A percentile compares a stretch with the other conserved stretches of the same genome.
Conservation (phyloP, 352 stramenopile genomes). For the Phytopythium litorale region DNA sequence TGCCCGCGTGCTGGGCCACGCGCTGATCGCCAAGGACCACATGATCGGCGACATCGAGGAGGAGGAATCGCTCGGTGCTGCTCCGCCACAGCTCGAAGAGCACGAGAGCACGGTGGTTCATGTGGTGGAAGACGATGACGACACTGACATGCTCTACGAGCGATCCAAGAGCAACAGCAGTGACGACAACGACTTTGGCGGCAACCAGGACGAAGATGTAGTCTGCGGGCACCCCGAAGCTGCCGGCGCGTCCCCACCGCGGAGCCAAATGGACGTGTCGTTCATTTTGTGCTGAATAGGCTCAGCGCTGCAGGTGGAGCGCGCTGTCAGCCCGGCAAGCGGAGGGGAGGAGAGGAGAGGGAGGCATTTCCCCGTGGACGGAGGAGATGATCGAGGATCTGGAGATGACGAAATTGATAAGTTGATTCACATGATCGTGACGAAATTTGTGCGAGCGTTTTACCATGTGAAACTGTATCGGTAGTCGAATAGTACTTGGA, state of each 20-base stretch:
- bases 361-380: too few relatives aligned
- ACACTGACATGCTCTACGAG: neutral
- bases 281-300: slow-evolving; percentile 1
- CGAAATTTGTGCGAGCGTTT: too few relatives aligned
- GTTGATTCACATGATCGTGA: too few relatives aligned
- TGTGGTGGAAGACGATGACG: neutral
- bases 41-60: slow-evolving; percentile 35
- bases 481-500: too few relatives aligned
- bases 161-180: neutral
- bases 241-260: neutral
- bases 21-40: slow-evolving; percentile 36
- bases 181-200: neutral
- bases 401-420: too few relatives aligned
- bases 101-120: neutral
- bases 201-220: neutral
- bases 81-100: neutral
- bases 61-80: slow-evolving; percentile 7
- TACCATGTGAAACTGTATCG: too few relatives aligned
- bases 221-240: neutral
- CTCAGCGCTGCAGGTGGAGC: too few relatives aligned
- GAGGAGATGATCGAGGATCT: too few relatives aligned
- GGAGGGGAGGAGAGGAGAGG: too few relatives aligned
- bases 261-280: neutral
- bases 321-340: too few relatives aligned
- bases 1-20: slow-evolving; percentile 23